Percentiles rank a stretch among this genome's conserved stretches.
Evolutionary conservation across 345 rosid genomes (phyloP).

Genomic region (Citrus trifoliata): DNA sequence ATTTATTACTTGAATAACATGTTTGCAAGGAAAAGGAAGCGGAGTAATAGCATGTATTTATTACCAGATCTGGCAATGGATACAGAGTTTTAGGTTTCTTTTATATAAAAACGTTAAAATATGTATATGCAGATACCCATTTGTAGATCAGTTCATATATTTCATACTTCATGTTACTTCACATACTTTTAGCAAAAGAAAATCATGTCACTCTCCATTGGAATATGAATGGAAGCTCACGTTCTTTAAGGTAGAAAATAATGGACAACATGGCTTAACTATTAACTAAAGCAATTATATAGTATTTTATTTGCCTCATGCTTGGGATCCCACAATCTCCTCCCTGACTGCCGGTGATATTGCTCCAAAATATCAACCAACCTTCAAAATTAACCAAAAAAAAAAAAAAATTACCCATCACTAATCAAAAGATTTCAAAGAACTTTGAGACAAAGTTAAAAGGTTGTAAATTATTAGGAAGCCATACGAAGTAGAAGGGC

Average conservation of each 20-base stretch:
- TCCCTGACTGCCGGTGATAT: constrained; percentile 72
- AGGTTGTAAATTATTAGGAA: neutral
- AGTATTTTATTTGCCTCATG: constrained; percentile 61
- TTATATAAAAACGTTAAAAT: constrained; percentile 14
- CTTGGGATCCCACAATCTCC: constrained; percentile 89
- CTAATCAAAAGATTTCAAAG: neutral
- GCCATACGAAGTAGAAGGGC: constrained; percentile 39
- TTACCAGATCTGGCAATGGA: constrained; percentile 45
- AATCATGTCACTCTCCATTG: constrained; percentile 15
- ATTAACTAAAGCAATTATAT: no score
- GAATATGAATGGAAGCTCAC: constrained; percentile 12
- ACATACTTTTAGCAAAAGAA: constrained; percentile 43
- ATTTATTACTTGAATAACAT: no score
- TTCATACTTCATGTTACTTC: constrained; percentile 34
- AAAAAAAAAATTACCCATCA: neutral
- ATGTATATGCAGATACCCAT: constrained; percentile 18
- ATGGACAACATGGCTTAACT: neutral
- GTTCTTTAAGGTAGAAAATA: neutral
- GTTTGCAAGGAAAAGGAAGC: constrained; percentile 31
- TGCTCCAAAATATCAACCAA: constrained; percentile 71
- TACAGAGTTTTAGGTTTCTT: constrained; percentile 19
- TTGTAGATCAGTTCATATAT: constrained; percentile 64
- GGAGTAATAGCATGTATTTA: constrained; percentile 6
- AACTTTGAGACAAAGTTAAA: neutral
- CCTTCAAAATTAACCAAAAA: constrained; percentile 26